Base-by-base conservation (phyloP, 2,329 filamentous ascomycete genomes). In the Nectriaceae sp. region DNA sequence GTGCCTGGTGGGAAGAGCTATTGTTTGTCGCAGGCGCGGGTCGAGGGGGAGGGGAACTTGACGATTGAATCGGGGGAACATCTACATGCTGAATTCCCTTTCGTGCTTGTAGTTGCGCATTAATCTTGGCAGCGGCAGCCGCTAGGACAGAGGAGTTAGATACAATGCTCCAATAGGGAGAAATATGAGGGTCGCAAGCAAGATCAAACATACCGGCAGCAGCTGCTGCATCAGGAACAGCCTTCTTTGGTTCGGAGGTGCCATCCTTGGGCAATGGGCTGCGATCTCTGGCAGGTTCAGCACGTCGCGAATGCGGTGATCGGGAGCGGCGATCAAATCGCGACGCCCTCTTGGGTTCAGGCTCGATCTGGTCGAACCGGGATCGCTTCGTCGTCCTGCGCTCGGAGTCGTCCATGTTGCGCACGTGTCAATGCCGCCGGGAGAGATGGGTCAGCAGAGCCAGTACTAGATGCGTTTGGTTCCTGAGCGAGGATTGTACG, bases 271-370 rank as follows among this genome's bases (percentile, higher is more conserved):
- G 62, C 47, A 92, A 68, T 18, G 92, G 92, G 68, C 91, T 97
- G 60, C 93, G 88, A 61, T 90, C 90, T 66, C 93, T 85, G 5
- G 60, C 60, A 59, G 79, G 75, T 53, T 95, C 89, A 21, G 83
- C 77, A 59, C 85, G 82, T 63, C 83, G 80, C 21, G 78, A 71
- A 21, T 83, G 80, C 19, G 91, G 91, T 24, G 91, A 96, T 57
- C 90, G 88, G 49, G 94, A 97, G 62, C 94, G 88, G 62, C 92
- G 85, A 72, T 97, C 93, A 71, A 96, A 97, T 67, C 92, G 84
- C 42, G 91, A 95, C 37, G 80, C 66, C 60, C 85, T 80, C 64
- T 85, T 87, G 48, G 88, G 84, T 65, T 94, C 90, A 5, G 89
- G 85, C 67, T 93, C 90, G 40, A 85, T 94, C 70, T 95, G 90